Evolutionary conservation across 257 asterid genomes (phyloP).

Genomic region (Solanum gracilifrons): DNA sequence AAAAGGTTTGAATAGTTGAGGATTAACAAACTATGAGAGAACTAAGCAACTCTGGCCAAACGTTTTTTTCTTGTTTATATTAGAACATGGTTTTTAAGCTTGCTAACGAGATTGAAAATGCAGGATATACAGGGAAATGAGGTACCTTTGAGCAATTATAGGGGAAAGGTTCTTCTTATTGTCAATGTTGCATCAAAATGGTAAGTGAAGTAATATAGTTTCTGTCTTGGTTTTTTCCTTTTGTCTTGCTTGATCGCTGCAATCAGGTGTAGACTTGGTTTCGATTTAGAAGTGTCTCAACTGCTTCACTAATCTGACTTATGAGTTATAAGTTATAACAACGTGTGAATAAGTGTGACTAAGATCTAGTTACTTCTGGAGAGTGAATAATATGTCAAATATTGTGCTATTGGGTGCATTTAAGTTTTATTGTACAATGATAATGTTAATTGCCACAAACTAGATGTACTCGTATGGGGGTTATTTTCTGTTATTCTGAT

Average conservation of each 20-base stretch:
- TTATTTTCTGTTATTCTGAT: not conserved
- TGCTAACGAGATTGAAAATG: constrained; percentile 2
- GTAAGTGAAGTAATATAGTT: constrained; percentile 18
- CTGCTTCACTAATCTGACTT: not conserved
- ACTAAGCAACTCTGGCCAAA: not conserved
- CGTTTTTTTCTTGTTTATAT: not conserved
- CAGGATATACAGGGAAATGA: constrained; percentile 76
- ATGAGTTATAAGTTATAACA: not conserved
- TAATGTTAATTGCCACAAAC: not conserved
- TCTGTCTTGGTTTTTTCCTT: not conserved
- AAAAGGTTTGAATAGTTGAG: not conserved
- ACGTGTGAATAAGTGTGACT: not conserved
- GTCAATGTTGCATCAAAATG: constrained; percentile 89
- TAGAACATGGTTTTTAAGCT: not conserved
- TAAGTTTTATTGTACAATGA: not conserved
- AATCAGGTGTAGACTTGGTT: not conserved
- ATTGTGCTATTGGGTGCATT: not conserved
- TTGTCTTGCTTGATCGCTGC: not conserved
- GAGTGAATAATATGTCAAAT: not conserved
- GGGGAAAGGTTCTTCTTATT: constrained; percentile 63
- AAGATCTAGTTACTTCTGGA: not conserved
- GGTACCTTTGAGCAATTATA: constrained; percentile 58
- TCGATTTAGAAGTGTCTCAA: not conserved
- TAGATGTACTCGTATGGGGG: not conserved
- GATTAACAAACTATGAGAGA: not conserved